A percentile compares a stretch with the other conserved stretches of the same genome.
phyloP scores from a whole-genome alignment of 2,329 filamentous ascomycete genomes.

The Chaetomium strumarium region DNA sequence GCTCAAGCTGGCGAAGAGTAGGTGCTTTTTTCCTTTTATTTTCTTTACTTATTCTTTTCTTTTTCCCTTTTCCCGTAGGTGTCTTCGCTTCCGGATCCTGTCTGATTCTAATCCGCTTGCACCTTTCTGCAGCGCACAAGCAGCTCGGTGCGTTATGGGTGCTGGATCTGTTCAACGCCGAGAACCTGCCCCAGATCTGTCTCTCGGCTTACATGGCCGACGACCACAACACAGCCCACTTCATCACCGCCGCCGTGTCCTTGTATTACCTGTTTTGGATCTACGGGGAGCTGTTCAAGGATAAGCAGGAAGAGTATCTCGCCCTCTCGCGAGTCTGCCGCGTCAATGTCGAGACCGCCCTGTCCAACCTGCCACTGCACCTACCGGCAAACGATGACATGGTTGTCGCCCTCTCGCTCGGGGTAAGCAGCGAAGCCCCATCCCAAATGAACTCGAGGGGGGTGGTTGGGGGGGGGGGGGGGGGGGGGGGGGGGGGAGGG shows the following conservation, averaged over 20 bases:
- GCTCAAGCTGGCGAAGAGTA: constrained; percentile 15
- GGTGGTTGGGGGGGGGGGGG: no score
- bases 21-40: no score
- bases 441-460: no score
- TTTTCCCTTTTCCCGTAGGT: no score
- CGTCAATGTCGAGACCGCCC: constrained; percentile 43
- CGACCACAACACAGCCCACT: constrained; percentile 41
- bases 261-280: constrained; percentile 47
- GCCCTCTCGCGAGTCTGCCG: constrained; percentile 37
- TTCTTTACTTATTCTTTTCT: no score
- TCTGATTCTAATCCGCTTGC: background rate
- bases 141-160: constrained; percentile 24
- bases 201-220: constrained; percentile 47
- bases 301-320: constrained; percentile 22
- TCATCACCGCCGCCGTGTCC: constrained; percentile 44
- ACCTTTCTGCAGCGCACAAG: background rate
- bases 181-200: constrained; percentile 45
- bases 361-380: constrained; percentile 49
- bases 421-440: constrained; percentile 37
- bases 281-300: constrained; percentile 33
- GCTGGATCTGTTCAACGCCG: constrained; percentile 43
- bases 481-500: no score
- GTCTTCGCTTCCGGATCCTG: no score
- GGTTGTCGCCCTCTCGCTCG: constrained; percentile 51
- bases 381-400: constrained; percentile 48